These are phyloP conservation scores for Silene coronaria DNA, from an alignment of 179 eudicot genomes.

Conservation along the genomic window DNA sequence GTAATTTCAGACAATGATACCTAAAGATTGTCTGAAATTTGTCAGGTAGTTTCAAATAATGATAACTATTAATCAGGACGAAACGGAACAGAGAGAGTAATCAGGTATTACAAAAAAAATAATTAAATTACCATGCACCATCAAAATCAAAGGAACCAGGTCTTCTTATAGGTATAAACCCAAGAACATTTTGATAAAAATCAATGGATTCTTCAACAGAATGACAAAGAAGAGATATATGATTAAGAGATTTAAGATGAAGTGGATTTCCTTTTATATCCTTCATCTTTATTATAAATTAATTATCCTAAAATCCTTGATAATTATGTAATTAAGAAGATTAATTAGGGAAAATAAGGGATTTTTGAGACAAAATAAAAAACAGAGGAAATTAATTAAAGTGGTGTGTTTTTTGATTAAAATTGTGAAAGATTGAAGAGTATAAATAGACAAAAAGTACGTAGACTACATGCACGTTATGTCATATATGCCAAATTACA, in stretches of 20 bases:
- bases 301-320: no score
- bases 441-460: not conserved
- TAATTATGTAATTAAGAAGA: no score
- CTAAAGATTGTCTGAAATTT: no score
- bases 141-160: constrained; percentile 76
- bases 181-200: constrained; percentile 76
- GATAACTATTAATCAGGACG: no score
- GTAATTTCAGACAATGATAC: no score
- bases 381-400: constrained; percentile 2
- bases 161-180: constrained; percentile 63
- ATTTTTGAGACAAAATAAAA: not conserved
- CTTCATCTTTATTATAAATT: constrained; percentile 39
- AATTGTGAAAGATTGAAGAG: not conserved
- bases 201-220: constrained; percentile 70
- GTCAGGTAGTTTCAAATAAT: no score
- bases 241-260: constrained; percentile 65
- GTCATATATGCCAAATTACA: constrained; percentile 1
- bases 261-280: constrained; percentile 59
- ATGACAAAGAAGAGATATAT: constrained; percentile 64
- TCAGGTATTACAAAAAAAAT: no score
- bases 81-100: not conserved
- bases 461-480: not conserved
- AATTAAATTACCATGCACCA: constrained; percentile 96
- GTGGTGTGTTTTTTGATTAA: not conserved
- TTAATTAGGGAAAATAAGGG: not conserved